These are phyloP conservation scores for Penicillium silybi DNA, from an alignment of 495 filamentous ascomycete species.

Conservation along the genomic window DNA sequence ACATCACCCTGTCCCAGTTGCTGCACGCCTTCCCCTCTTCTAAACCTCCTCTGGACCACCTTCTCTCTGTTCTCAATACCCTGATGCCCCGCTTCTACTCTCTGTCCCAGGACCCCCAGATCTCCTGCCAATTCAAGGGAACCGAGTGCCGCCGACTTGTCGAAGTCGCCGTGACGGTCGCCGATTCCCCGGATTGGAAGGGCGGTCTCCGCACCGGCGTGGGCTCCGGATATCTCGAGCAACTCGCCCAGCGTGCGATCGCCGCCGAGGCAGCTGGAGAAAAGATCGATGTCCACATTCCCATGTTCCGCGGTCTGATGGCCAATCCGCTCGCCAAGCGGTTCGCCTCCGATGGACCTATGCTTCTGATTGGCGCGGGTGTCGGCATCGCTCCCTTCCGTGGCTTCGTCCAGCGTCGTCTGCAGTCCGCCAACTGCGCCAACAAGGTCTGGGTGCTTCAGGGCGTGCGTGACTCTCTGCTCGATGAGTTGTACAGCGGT, in stretches of 20 bases:
- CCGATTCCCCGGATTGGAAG: conserved; percentile 80
- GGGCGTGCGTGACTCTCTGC: conserved; percentile 84
- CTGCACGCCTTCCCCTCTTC: conserved; percentile 89
- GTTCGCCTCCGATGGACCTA: conserved; percentile 88
- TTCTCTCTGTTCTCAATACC: conserved; percentile 75
- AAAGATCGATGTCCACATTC: conserved; percentile 64
- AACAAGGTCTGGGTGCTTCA: conserved; percentile 99
- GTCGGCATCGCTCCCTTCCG: conserved; percentile 97
- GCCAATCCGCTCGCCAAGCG: conserved; percentile 88
- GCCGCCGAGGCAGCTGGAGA: conserved; percentile 52
- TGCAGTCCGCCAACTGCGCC: conserved; percentile 93
- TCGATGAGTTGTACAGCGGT: conserved; percentile 93
- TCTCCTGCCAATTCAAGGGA: conserved; percentile 66
- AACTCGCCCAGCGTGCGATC: conserved; percentile 66
- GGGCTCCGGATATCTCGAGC: conserved; percentile 81
- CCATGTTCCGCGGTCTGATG: conserved; percentile 99
- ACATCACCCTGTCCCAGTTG: conserved; percentile 79
- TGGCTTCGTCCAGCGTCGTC: conserved; percentile 90
- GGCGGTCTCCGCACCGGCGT: conserved; percentile 63
- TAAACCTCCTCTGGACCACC: conserved; percentile 75
- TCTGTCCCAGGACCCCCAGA: conserved; percentile 88
- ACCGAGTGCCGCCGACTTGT: conserved; percentile 74
- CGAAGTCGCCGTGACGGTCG: conserved; percentile 92
- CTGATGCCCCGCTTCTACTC: conserved; percentile 99
- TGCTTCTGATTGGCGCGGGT: conserved; percentile 94